phyloP scores from a whole-genome alignment of 148 eudicot species.

The Fagopyrum homotropicum region DNA sequence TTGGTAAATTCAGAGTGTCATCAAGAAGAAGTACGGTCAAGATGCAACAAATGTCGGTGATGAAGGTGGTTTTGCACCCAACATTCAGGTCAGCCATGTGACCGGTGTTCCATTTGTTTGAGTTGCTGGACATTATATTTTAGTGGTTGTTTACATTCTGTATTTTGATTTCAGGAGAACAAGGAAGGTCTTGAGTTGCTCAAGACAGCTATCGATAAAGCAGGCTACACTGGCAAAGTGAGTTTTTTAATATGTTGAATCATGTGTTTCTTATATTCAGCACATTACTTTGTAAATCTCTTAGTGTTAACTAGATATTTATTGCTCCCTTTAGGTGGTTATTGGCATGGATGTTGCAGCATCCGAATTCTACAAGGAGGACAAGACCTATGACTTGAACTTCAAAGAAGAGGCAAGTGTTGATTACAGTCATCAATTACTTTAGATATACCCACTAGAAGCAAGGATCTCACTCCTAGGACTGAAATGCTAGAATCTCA shows the following conservation, averaged over 20 bases:
- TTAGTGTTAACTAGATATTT: not conserved
- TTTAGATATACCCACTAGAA: not conserved
- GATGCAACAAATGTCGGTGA: slow-evolving; percentile 83
- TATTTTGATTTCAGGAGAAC: slow-evolving; percentile 58
- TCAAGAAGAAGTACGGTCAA: slow-evolving; percentile 76
- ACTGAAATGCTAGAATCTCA: too few species aligned
- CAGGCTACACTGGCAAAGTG: slow-evolving; percentile 91
- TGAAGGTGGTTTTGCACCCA: slow-evolving; percentile 83
- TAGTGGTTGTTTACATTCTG: slow-evolving; percentile 8
- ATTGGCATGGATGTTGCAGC: slow-evolving; percentile 88
- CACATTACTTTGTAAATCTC: not conserved
- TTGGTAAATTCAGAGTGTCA: slow-evolving; percentile 40
- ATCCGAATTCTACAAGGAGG: slow-evolving; percentile 57
- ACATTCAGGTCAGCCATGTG: slow-evolving; percentile 45
- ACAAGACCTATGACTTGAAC: slow-evolving; percentile 67
- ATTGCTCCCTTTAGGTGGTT: slow-evolving; percentile 36
- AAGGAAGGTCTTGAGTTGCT: slow-evolving; percentile 97
- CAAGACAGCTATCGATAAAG: slow-evolving; percentile 89
- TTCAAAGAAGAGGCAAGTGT: slow-evolving; percentile 63
- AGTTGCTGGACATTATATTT: not conserved
- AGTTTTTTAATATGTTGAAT: slow-evolving; percentile 8
- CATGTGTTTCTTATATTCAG: not conserved
- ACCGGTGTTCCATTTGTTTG: not conserved
- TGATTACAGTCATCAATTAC: not conserved
- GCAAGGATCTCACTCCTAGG: too few species aligned